phyloP scores from a whole-genome alignment of 257 asterid genomes.

The Gentiana straminea region DNA sequence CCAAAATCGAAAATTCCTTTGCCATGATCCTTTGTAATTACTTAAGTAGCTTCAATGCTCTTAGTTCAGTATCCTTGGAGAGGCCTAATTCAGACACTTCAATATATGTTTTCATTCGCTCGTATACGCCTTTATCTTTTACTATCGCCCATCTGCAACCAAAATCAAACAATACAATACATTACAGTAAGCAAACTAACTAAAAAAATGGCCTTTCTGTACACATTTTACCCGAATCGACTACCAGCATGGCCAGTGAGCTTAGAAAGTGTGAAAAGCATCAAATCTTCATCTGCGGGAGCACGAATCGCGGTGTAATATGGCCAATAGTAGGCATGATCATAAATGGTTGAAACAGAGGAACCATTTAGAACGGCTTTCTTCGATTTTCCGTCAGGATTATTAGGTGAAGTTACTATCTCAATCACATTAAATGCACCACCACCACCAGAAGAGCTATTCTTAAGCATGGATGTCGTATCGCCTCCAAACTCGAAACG shows the following conservation, averaged over 20 bases:
- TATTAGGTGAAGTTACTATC: slow-evolving; percentile 5
- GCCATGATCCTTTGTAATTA: slow-evolving; percentile 5
- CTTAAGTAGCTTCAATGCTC: slow-evolving; percentile 12
- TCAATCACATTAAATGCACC: slow-evolving; percentile 7
- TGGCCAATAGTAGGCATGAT: slow-evolving; percentile 22
- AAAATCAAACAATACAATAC: neutral
- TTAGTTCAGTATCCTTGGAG: slow-evolving; percentile 13
- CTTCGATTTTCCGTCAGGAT: slow-evolving; percentile 11
- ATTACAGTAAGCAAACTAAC: neutral
- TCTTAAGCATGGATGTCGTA: slow-evolving; percentile 4
- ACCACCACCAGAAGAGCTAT: slow-evolving; percentile 15
- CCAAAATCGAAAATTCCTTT: slow-evolving; percentile 11
- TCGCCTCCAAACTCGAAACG: too few species aligned
- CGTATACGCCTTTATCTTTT: slow-evolving; percentile 6
- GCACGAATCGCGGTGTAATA: slow-evolving; percentile 10
- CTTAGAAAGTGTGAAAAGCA: slow-evolving; percentile 16
- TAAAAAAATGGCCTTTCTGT: too few species aligned
- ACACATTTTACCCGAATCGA: slow-evolving; percentile 8
- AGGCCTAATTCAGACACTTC: slow-evolving; percentile 8
- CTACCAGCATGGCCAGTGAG: slow-evolving; percentile 15
- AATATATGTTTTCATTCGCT: slow-evolving; percentile 6
- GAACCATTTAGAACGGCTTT: slow-evolving; percentile 9
- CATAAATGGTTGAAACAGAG: neutral
- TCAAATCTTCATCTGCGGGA: slow-evolving; percentile 12
- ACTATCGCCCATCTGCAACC: slow-evolving; percentile 14